phyloP scores from a whole-genome alignment of 202 grass and related monocot genomes.

The Musa balbisiana region DNA sequence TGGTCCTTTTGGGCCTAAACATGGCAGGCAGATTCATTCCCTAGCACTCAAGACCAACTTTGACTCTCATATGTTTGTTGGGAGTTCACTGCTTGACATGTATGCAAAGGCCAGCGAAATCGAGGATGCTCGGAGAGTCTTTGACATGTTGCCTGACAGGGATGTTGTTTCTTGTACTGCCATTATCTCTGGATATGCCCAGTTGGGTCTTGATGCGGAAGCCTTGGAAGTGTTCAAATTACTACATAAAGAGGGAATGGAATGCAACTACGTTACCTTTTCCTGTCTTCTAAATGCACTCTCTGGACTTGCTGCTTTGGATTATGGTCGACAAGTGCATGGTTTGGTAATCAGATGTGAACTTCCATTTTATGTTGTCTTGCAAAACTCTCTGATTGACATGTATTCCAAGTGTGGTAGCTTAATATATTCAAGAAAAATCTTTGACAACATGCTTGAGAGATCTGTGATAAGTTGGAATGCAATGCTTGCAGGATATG shows the following conservation, averaged over 20 bases:
- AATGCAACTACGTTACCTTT: constrained; percentile 70
- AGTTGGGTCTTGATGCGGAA: constrained; percentile 53
- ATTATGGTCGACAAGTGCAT: constrained; percentile 74
- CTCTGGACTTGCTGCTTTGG: constrained; percentile 52
- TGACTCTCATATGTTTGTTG: constrained; percentile 54
- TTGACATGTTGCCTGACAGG: constrained; percentile 53
- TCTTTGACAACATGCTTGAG: constrained; percentile 57
- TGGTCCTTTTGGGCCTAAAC: constrained; percentile 27
- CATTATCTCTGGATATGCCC: constrained; percentile 59
- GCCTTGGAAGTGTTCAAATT: constrained; percentile 55
- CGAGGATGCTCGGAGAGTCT: constrained; percentile 51
- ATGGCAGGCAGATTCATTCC: constrained; percentile 55
- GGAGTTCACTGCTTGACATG: constrained; percentile 67
- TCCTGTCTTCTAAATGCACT: constrained; percentile 52
- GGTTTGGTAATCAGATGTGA: constrained; percentile 44
- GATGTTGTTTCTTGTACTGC: constrained; percentile 62
- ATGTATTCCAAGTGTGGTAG: constrained; percentile 75
- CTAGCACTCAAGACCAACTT: constrained; percentile 51
- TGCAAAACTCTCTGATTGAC: constrained; percentile 73
- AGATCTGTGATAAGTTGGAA: constrained; percentile 72
- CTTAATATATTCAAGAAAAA: constrained; percentile 47
- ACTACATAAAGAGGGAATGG: constrained; percentile 53
- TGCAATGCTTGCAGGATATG: constrained; percentile 58
- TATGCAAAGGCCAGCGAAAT: constrained; percentile 53
- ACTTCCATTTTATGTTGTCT: constrained; percentile 44